These are phyloP conservation scores for Rhodosporidiobolus odoratus DNA, from an alignment of 768 basidiomycete species.

Conservation along the genomic window DNA sequence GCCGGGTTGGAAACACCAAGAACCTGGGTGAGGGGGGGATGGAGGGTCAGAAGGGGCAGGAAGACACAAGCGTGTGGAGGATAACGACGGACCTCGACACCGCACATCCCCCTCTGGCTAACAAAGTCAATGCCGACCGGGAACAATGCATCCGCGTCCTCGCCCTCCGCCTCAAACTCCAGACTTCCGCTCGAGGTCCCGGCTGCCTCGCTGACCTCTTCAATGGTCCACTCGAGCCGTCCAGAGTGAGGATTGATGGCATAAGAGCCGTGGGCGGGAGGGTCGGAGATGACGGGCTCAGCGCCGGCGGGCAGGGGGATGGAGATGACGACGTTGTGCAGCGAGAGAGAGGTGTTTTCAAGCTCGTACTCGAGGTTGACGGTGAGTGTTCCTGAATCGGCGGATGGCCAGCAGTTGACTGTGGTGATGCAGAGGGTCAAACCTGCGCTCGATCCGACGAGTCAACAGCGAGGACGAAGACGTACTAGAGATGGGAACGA, in stretches of 20 bases:
- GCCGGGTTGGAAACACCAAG: slow-evolving; percentile 54
- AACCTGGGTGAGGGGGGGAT: slow-evolving; percentile 45
- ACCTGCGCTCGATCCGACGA: not conserved
- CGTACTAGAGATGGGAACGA: slow-evolving; percentile 85
- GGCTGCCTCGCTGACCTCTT: slow-evolving; percentile 61
- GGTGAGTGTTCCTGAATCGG: slow-evolving; percentile 85
- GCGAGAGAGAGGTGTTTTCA: slow-evolving; percentile 69
- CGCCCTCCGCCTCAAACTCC: slow-evolving; percentile 81
- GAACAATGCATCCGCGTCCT: slow-evolving; percentile 81
- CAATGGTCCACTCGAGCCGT: slow-evolving; percentile 78
- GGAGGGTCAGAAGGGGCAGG: not conserved
- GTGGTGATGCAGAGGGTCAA: not conserved
- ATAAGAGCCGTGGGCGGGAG: slow-evolving; percentile 62
- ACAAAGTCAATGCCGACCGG: slow-evolving; percentile 79
- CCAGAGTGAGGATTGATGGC: slow-evolving; percentile 67
- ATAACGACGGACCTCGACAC: slow-evolving; percentile 57
- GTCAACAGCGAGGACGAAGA: slow-evolving; percentile 20
- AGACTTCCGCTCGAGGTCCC: slow-evolving; percentile 67
- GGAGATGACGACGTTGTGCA: slow-evolving; percentile 79
- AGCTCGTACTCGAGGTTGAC: slow-evolving; percentile 97
- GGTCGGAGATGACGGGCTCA: slow-evolving; percentile 65
- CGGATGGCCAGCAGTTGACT: slow-evolving; percentile 98
- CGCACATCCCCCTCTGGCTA: slow-evolving; percentile 71
- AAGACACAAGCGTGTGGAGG: not conserved
- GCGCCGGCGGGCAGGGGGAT: slow-evolving; percentile 86